phyloP scores from a whole-genome alignment of 2,329 filamentous ascomycete species.

The Leptographium wingfieldii region DNA sequence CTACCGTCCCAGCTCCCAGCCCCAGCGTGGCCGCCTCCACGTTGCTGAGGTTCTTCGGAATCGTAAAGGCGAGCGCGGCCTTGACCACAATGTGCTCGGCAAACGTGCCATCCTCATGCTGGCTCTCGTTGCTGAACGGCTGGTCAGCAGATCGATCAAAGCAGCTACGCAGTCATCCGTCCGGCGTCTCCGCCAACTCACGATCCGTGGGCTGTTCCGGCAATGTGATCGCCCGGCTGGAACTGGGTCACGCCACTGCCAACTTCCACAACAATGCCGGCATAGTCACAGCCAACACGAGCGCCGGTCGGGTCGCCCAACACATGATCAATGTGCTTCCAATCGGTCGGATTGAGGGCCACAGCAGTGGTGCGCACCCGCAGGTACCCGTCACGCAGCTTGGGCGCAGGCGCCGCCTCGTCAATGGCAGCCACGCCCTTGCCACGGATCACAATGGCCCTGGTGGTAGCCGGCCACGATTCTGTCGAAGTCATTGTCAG shows the following conservation, averaged over 20 bases:
- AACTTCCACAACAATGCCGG: conserved; percentile 32
- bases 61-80: conserved; percentile 27
- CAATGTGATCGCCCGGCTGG: conserved; percentile 34
- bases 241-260: conserved; percentile 30
- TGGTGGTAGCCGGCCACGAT: conserved; percentile 11
- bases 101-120: conserved; percentile 31
- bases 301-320: conserved; percentile 4
- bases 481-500: conserved; percentile 8
- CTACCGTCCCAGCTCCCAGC: conserved; percentile 28
- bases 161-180: too few species aligned
- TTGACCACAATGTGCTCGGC: conserved; percentile 26
- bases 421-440: conserved; percentile 12
- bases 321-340: conserved; percentile 12
- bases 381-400: conserved; percentile 16
- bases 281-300: conserved; percentile 28
- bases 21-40: conserved; percentile 32
- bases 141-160: not conserved
- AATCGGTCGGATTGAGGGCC: conserved; percentile 20
- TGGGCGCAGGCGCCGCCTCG: conserved; percentile 13
- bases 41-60: conserved; percentile 31
- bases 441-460: conserved; percentile 14
- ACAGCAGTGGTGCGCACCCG: conserved; percentile 16
- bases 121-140: conserved; percentile 16
- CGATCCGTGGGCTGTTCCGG: conserved; percentile 26
- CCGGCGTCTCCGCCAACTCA: conserved; percentile 7